Evolutionary conservation across 2,329 filamentous ascomycete species (phyloP).

Genomic region (Westerdykella sp.): DNA sequence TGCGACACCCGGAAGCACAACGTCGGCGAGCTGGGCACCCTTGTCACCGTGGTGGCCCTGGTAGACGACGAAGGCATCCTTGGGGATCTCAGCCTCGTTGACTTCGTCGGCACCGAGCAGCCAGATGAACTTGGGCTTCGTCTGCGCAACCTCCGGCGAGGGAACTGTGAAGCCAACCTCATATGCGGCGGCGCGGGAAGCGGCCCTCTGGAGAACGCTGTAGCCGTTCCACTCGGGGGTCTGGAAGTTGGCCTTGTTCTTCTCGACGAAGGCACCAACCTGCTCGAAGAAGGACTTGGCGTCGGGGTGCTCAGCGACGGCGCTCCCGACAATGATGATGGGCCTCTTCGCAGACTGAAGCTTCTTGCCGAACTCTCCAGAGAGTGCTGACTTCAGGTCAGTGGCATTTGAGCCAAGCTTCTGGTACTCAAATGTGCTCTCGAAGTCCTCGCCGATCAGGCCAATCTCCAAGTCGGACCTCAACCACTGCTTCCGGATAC

Average conservation of each 20-base stretch:
- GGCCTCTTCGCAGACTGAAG: slow-evolving; percentile 79
- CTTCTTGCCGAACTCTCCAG: slow-evolving; percentile 88
- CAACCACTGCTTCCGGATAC: slow-evolving; percentile 97
- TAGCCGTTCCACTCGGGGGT: slow-evolving; percentile 94
- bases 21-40: slow-evolving; percentile 86
- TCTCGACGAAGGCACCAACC: slow-evolving; percentile 84
- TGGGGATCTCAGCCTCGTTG: slow-evolving; percentile 76
- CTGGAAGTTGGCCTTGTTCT: slow-evolving; percentile 81
- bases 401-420: slow-evolving; percentile 75
- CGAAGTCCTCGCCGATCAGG: slow-evolving; percentile 82
- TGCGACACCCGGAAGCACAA: slow-evolving; percentile 86
- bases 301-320: slow-evolving; percentile 82
- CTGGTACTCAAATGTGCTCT: slow-evolving; percentile 93
- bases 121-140: slow-evolving; percentile 92
- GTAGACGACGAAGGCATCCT: slow-evolving; percentile 94
- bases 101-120: slow-evolving; percentile 94
- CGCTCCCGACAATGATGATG: slow-evolving; percentile 94
- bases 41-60: slow-evolving; percentile 96
- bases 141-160: slow-evolving; percentile 72
- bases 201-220: slow-evolving; percentile 90
- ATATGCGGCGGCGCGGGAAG: slow-evolving; percentile 86
- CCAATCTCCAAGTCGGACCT: slow-evolving; percentile 90
- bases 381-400: slow-evolving; percentile 76
- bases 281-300: slow-evolving; percentile 91
- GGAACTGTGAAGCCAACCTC: slow-evolving; percentile 92